Percentiles rank a stretch among this genome's conserved stretches.
Conservation (phyloP, 176 grass and related monocot species). For the Bromus sterilis region DNA sequence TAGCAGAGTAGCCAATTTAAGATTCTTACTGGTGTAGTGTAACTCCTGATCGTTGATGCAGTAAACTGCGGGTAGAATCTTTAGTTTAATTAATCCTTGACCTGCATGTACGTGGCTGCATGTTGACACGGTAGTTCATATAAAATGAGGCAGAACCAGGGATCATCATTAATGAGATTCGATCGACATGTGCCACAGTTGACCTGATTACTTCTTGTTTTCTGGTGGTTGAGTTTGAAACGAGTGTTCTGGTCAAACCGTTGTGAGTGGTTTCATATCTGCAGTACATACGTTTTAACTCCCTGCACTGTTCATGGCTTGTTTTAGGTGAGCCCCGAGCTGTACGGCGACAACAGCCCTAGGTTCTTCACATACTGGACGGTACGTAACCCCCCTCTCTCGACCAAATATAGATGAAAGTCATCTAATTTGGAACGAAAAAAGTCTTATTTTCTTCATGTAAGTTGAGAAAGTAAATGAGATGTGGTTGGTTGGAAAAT, state of each 20-base stretch:
- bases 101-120: slow-evolving; percentile 34
- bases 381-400: slow-evolving; percentile 33
- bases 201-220: slow-evolving; percentile 22
- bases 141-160: not conserved
- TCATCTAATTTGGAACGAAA: no score
- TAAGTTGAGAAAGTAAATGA: no score
- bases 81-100: not conserved
- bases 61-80: not conserved
- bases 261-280: not conserved
- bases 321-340: slow-evolving; percentile 76
- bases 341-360: slow-evolving; percentile 78
- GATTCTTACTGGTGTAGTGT: no score
- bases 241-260: not conserved
- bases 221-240: not conserved
- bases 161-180: slow-evolving; percentile 44
- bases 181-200: slow-evolving; percentile 14
- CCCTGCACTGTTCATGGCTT: not conserved
- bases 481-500: no score
- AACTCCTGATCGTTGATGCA: no score
- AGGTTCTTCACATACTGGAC: slow-evolving; percentile 99
- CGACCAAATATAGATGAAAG: no score
- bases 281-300: slow-evolving; percentile 12
- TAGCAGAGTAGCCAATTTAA: no score
- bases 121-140: slow-evolving; percentile 17
- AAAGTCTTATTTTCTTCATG: no score